Evolutionary conservation across 495 filamentous ascomycete genomes (phyloP).

Genomic region (Penicillium cataractarum): DNA sequence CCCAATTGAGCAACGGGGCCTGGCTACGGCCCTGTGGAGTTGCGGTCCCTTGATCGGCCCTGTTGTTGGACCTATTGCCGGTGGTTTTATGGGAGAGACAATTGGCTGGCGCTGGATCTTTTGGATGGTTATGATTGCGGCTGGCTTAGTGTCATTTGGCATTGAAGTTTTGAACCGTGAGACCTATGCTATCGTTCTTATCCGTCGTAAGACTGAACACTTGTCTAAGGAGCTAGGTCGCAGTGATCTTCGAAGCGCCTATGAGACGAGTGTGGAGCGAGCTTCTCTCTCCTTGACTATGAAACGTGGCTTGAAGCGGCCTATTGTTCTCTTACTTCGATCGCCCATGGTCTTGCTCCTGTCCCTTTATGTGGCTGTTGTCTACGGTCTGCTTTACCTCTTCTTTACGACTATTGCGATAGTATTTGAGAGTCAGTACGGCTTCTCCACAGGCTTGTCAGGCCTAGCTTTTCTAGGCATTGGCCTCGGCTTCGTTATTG

Average conservation of each 20-base stretch:
- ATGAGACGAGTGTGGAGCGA: conserved; percentile 3
- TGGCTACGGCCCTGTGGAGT: conserved; percentile 60
- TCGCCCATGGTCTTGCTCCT: conserved; percentile 58
- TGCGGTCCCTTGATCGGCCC: conserved; percentile 56
- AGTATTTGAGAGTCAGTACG: conserved; percentile 63
- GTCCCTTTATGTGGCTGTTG: conserved; percentile 60
- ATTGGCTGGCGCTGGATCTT: conserved; percentile 65
- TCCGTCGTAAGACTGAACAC: conserved; percentile 49
- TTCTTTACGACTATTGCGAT: conserved; percentile 69
- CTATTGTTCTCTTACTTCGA: conserved; percentile 43
- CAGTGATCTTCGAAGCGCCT: conserved; percentile 45
- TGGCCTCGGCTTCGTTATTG: conserved; percentile 56
- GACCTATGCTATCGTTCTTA: conserved; percentile 54
- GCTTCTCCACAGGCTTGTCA: conserved; percentile 55
- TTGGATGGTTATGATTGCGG: conserved; percentile 59
- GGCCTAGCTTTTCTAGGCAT: conserved; percentile 66
- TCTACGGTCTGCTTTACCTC: conserved; percentile 69
- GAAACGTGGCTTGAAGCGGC: conserved; percentile 45
- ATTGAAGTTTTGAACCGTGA: conserved; percentile 56
- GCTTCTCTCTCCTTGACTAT: conserved; percentile 24
- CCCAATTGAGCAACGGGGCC: conserved; percentile 54
- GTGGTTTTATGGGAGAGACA: conserved; percentile 56
- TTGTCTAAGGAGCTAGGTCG: conserved; percentile 47
- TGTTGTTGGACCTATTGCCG: conserved; percentile 53
- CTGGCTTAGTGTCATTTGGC: conserved; percentile 38